These are phyloP conservation scores for Larix kaempferi DNA, from an alignment of 75 land plant species.

Conservation along the genomic window DNA sequence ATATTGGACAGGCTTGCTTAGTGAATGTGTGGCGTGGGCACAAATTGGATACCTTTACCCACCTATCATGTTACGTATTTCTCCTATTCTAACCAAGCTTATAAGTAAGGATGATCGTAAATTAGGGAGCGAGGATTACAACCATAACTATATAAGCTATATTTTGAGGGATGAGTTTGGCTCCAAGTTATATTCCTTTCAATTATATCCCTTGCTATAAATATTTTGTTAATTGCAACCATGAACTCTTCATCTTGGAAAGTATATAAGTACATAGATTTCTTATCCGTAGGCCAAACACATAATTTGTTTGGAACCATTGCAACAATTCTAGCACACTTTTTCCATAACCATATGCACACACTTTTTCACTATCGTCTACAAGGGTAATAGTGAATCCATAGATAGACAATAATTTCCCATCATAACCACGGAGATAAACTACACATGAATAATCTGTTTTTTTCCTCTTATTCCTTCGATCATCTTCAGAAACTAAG, in stretches of 20 bases:
- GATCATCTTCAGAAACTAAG: too few relatives aligned
- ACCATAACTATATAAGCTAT: too few relatives aligned
- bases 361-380: conserved; percentile 46
- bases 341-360: conserved; percentile 60
- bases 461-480: too few relatives aligned
- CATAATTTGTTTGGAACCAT: conserved; percentile 63
- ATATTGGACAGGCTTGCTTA: too few relatives aligned
- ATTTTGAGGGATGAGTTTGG: conserved; percentile 7
- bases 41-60: too few relatives aligned
- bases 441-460: conserved; percentile 31
- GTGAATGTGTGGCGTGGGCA: too few relatives aligned
- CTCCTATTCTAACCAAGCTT: too few relatives aligned
- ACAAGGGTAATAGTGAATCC: conserved; percentile 41
- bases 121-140: too few relatives aligned
- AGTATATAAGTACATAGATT: conserved; percentile 75
- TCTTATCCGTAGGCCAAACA: conserved; percentile 71
- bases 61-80: too few relatives aligned
- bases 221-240: conserved; percentile 47
- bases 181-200: neutral
- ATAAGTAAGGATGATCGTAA: too few relatives aligned
- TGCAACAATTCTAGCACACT: conserved; percentile 72
- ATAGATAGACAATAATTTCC: conserved; percentile 31
- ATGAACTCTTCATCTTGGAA: conserved; percentile 61
- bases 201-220: neutral
- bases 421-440: conserved; percentile 36